Base-by-base conservation (phyloP, 805 yeast genomes). In the Wickerhamiella kurtzmanii region DNA sequence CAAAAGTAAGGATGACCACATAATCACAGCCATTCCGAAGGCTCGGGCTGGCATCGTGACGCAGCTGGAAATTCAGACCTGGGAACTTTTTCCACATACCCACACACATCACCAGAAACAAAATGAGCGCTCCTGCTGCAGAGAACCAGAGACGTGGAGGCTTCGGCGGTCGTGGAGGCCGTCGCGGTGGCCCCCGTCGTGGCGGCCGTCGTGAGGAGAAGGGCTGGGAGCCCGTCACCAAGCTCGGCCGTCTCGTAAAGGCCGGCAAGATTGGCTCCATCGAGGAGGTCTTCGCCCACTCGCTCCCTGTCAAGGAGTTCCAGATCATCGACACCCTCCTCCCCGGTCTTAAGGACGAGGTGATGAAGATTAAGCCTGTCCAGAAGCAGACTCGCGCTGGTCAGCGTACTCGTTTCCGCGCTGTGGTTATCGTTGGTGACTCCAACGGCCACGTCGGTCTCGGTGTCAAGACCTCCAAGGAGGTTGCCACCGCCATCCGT, bases 401-500 rank as follows among this genome's bases (percentile, higher is more conserved):
- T 87, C 98, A 92, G 81, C 89, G 98, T 82, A 92, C 97, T 76
- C 87, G 98, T 81, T 88, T 92, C 82, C 94, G 94, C 92, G 98
- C 97, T 74, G 95, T 92, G 68, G 97, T 92, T 70, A 87, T 92
- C 69, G 87, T 92, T 71, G 98, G 98, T 79, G 98, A 92, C 79
- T 77, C 88, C 68, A 86, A 87, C 86, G 98, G 98, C 73, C 98
- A 92, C 80, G 96, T 92, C 75, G 98, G 98, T 85, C 82, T 92
- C 71, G 98, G 98, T 79, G 87, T 92, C 79, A 92, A 92, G 87
- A 89, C 97, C 72, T 95, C 98, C 66, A 92, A 92, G 87, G 98
- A 92, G 79, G 96, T 92, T 68, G 98, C 98, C 65, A 87, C 96
- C 67, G 97, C 98, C 71, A 92, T 92, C 79, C 87, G 95, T 77